A percentile compares a stretch with the other conserved stretches of the same genome.
Evolutionary conservation across 2,329 filamentous ascomycete genomes (phyloP).

Genomic region (Fusarium transvaalense): DNA sequence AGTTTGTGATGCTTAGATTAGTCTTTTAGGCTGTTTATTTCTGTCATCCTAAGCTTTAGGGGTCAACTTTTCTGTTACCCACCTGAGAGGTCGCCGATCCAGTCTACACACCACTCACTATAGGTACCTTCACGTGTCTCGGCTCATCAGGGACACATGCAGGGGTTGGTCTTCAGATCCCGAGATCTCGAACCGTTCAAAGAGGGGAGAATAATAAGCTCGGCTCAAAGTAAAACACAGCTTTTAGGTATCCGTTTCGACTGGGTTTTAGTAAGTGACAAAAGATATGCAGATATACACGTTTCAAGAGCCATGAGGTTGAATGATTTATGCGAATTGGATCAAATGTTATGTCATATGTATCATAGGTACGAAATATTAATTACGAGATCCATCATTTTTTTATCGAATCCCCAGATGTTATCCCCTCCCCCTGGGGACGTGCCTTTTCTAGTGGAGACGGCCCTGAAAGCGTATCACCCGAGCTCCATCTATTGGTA

Average conservation of each 20-base stretch:
- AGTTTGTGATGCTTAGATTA: too few relatives aligned
- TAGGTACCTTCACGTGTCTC: constrained; percentile 28
- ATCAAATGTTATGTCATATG: background rate
- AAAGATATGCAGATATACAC: background rate
- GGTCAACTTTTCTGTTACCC: too few relatives aligned
- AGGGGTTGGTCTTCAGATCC: constrained; percentile 10
- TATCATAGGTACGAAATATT: background rate
- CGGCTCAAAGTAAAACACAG: background rate
- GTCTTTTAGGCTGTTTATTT: too few relatives aligned
- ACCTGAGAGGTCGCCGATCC: too few relatives aligned
- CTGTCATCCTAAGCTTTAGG: too few relatives aligned
- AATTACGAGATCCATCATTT: background rate
- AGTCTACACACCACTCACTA: background rate
- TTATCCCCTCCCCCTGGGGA: constrained; percentile 19
- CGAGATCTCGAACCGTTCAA: constrained; percentile 14
- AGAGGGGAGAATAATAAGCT: constrained; percentile 1
- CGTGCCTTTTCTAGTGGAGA: constrained; percentile 27
- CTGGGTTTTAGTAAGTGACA: background rate
- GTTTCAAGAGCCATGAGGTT: too few relatives aligned
- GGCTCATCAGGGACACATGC: constrained; percentile 10
- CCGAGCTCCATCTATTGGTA: constrained; percentile 17
- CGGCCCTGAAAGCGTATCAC: constrained; percentile 33
- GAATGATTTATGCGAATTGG: background rate
- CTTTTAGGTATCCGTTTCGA: background rate
- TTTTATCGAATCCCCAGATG: constrained; percentile 5